phyloP scores from a whole-genome alignment of 371 early-diverging fungal species.

The Funneliformis caledonium region DNA sequence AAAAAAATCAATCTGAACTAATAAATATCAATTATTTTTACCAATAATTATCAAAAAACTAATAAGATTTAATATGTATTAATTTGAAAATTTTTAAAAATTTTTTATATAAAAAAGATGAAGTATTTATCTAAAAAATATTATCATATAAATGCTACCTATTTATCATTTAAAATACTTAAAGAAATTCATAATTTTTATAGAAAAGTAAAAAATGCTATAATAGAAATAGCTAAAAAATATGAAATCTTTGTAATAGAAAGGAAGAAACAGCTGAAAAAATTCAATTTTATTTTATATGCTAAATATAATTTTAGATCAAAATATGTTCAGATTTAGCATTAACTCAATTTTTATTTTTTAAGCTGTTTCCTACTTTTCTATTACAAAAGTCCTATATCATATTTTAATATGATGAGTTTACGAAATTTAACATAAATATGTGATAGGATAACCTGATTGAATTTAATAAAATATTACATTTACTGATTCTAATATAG shows the following conservation, averaged over 20 bases:
- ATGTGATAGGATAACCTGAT: background rate
- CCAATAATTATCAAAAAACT: background rate
- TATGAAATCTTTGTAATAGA: too few species aligned
- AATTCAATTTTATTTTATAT: too few species aligned
- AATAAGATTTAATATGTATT: too few species aligned
- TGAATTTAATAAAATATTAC: background rate
- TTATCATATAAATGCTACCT: conserved; percentile 18
- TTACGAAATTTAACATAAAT: conserved; percentile 19
- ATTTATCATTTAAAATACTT: conserved; percentile 27
- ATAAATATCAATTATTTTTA: background rate
- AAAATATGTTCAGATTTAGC: too few species aligned
- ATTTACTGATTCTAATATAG: too few species aligned
- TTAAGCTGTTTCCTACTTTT: too few species aligned
- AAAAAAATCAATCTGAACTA: background rate
- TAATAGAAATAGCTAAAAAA: conserved; percentile 2
- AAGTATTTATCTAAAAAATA: conserved; percentile 6
- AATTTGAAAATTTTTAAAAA: conserved; percentile 15
- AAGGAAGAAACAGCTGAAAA: too few species aligned
- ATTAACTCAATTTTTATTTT: too few species aligned
- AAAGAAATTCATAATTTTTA: conserved; percentile 6
- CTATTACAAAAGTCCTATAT: too few species aligned
- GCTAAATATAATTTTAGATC: too few species aligned
- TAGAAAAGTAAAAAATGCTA: conserved; percentile 15
- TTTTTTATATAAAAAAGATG: conserved; percentile 32
- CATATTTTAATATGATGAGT: background rate